Percentiles rank a stretch among this genome's conserved stretches.
These are phyloP conservation scores for Fraxinus velutina DNA, from an alignment of 305 asterid genomes.

Conservation along the genomic window DNA sequence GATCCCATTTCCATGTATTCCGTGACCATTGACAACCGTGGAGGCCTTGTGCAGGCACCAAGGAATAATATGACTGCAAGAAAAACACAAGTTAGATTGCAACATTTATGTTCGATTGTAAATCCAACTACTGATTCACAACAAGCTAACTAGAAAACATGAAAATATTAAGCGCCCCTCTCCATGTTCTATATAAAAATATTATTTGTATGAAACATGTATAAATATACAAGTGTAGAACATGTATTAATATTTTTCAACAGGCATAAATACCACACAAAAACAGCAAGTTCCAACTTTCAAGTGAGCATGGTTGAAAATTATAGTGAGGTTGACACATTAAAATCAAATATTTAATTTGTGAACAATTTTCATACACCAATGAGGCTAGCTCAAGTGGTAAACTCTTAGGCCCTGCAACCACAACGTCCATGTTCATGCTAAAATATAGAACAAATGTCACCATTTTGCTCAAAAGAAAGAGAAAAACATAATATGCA, in stretches of 20 bases:
- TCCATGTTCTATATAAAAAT: background rate
- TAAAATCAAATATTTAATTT: background rate
- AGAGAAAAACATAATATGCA: background rate
- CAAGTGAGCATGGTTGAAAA: constrained; percentile 23
- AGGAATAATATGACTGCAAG: constrained; percentile 86
- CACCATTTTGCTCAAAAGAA: background rate
- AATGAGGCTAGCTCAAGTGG: background rate
- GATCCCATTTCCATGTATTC: constrained; percentile 99
- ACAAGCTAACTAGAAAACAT: background rate
- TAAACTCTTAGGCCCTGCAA: background rate
- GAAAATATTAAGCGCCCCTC: background rate
- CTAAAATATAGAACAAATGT: background rate
- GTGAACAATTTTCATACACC: background rate
- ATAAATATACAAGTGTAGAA: background rate
- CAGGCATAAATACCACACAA: background rate
- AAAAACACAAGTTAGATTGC: constrained; percentile 24
- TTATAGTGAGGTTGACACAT: background rate
- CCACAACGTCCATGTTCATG: background rate
- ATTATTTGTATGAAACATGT: background rate
- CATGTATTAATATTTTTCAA: constrained; percentile 7
- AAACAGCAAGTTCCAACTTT: background rate
- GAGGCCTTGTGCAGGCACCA: constrained; percentile 97
- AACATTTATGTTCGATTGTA: background rate
- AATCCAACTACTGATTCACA: background rate
- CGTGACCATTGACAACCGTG: constrained; percentile 83